phyloP scores from a whole-genome alignment of 108 stramenopile genomes.

The Fragilariopsis cylindrus region DNA sequence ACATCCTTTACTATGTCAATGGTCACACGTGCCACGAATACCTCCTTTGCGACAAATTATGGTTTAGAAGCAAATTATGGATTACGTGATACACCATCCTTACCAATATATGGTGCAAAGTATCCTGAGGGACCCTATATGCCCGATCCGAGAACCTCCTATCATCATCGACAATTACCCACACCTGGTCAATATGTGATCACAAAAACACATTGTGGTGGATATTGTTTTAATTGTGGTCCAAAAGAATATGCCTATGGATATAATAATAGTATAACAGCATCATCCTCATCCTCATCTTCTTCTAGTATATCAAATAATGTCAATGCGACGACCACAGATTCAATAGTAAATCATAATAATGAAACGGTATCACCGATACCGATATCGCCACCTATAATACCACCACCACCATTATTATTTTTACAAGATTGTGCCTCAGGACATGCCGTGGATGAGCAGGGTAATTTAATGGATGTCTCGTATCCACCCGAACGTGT shows the following conservation, averaged over 20 bases:
- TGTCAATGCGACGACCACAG: not conserved
- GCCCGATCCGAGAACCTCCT: constrained; percentile 12
- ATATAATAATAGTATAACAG: not conserved
- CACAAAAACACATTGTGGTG: constrained; percentile 84
- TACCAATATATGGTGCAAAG: constrained; percentile 24
- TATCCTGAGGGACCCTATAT: constrained; percentile 51
- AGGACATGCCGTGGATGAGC: constrained; percentile 24
- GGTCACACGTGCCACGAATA: constrained; percentile 24
- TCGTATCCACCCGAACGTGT: constrained; percentile 44
- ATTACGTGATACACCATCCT: constrained; percentile 13
- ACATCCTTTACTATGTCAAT: constrained; percentile 46
- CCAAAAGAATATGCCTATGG: constrained; percentile 51
- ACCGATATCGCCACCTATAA: not conserved
- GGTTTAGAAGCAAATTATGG: constrained; percentile 23
- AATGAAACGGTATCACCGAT: too few species aligned
- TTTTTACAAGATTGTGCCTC: constrained; percentile 43
- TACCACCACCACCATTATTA: not conserved
- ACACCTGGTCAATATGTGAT: constrained; percentile 45
- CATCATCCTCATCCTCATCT: too few species aligned
- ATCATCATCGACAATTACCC: not conserved
- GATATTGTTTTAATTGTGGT: constrained; percentile 57
- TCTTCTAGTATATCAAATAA: too few species aligned
- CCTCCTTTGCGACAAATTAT: constrained; percentile 38
- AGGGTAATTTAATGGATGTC: constrained; percentile 19
- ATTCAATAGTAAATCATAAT: not conserved